Conservation (phyloP, 768 basidiomycete species). For the Pulveroboletus sp. region DNA sequence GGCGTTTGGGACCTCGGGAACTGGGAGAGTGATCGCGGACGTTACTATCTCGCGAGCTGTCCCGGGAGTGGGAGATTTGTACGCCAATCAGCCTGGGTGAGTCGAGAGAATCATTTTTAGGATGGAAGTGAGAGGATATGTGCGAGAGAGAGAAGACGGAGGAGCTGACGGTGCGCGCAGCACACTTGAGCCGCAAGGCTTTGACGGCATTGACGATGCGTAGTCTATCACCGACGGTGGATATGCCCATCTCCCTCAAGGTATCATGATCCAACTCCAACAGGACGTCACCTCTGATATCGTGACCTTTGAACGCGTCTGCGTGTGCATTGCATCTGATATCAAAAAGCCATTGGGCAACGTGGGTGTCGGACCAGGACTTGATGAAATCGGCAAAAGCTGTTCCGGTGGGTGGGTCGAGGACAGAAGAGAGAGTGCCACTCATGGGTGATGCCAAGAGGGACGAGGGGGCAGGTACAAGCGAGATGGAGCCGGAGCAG, state of each 20-base stretch:
- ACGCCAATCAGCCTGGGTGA: not conserved
- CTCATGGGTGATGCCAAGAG: not conserved
- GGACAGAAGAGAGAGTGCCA: not conserved
- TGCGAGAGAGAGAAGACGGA: not conserved
- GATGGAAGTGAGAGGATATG: not conserved
- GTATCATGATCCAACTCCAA: slow-evolving; percentile 86
- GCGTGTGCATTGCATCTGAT: slow-evolving; percentile 71
- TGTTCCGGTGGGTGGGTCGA: slow-evolving; percentile 58
- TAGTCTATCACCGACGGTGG: slow-evolving; percentile 87
- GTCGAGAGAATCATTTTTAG: not conserved
- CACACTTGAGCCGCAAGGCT: slow-evolving; percentile 57
- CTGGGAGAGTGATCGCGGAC: slow-evolving; percentile 22
- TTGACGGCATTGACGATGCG: slow-evolving; percentile 86
- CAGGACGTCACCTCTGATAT: slow-evolving; percentile 88
- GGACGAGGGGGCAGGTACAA: not conserved
- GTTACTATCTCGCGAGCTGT: slow-evolving; percentile 18
- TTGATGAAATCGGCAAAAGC: slow-evolving; percentile 58
- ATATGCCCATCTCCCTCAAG: slow-evolving; percentile 86
- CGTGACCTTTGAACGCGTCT: slow-evolving; percentile 70
- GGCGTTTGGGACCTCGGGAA: slow-evolving; percentile 39
- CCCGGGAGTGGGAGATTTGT: slow-evolving; percentile 17
- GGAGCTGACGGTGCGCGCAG: slow-evolving; percentile 13
- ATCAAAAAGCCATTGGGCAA: slow-evolving; percentile 73
- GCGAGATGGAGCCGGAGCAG: not conserved
- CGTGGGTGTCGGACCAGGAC: slow-evolving; percentile 68